Evolutionary conservation across 192 early-diverging fungal genomes (phyloP).

Genomic region (Backusella luteola): DNA sequence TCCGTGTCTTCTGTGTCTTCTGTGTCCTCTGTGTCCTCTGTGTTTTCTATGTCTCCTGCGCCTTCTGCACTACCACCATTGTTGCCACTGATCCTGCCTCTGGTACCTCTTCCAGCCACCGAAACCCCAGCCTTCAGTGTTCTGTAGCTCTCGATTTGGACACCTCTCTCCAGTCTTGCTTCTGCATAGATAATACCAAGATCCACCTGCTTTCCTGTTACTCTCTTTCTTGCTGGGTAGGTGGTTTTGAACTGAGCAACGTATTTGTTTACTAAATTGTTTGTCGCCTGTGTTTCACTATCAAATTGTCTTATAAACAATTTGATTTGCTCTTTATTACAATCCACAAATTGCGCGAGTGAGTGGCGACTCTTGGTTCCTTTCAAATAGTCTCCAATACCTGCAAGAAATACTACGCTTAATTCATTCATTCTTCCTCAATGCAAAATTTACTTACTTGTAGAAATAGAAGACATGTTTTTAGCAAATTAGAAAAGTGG

Average conservation of each 20-base stretch:
- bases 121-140: not conserved
- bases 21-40: too few relatives aligned
- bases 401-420: not conserved
- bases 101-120: not conserved
- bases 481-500: not conserved
- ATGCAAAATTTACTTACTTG: constrained; percentile 3
- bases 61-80: not conserved
- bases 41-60: too few relatives aligned
- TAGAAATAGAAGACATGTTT: not conserved
- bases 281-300: not conserved
- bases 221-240: not conserved
- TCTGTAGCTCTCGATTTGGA: not conserved
- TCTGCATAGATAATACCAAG: constrained; percentile 1
- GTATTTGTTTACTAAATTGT: not conserved
- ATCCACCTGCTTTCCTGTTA: not conserved
- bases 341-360: not conserved
- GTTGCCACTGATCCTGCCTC: not conserved
- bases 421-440: not conserved
- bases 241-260: not conserved
- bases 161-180: not conserved
- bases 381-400: not conserved
- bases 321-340: constrained; percentile 1
- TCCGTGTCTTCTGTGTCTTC: not conserved
- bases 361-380: not conserved
- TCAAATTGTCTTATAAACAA: constrained; percentile 4